Base-by-base conservation (phyloP, 2,329 filamentous ascomycete genomes). In the Colletotrichum sojae region DNA sequence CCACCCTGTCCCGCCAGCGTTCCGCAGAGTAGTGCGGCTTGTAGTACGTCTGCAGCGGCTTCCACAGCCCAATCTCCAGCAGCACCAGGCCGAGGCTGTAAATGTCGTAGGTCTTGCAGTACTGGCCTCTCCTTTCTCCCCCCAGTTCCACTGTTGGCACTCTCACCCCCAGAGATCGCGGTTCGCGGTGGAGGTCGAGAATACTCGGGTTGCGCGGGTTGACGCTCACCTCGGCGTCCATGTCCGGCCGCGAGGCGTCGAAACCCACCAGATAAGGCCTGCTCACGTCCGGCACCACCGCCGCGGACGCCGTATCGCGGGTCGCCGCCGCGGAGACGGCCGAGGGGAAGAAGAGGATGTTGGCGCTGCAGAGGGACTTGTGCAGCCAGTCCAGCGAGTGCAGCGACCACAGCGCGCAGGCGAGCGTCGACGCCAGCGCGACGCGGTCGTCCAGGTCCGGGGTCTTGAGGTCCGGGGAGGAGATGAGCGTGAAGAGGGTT, bases 371-470 rank as follows among this genome's bases (percentile, higher is more conserved):
- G 5, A 89, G 78, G n/a, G 85, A 86, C 71, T 89, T 89, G 78
- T 89, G 85, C 48, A 88, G 80, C 85, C 85, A 87, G 74, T 86
- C 85, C 45, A 87, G 81, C 1, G 84, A 84, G 73, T 87, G 85
- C n/a, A 87, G 81, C 16, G 83, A 83, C 79, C 83, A 84, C 10
- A 85, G 74, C 2, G 83, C 81, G 18, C 84, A 78, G 31, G 81
- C 81, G 20, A 86, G 78, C 3, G 77, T 82, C 27, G 78, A 75
- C 3, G 83, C 84, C 2, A 85, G 79, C 20, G 72, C 74, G 52
- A 85, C 78, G 16, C 82, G 78, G 63, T 82, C 80, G 61, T 81
- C 77, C n/a, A 85, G 79, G 63, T 84, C 82, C 3, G 83, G 83
- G 13, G 82, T 83, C 49, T 82, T 80, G 65, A 83, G 77, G 64